Evolutionary conservation across 805 yeast species (phyloP).

Genomic region (Candida cerambycidarum): DNA sequence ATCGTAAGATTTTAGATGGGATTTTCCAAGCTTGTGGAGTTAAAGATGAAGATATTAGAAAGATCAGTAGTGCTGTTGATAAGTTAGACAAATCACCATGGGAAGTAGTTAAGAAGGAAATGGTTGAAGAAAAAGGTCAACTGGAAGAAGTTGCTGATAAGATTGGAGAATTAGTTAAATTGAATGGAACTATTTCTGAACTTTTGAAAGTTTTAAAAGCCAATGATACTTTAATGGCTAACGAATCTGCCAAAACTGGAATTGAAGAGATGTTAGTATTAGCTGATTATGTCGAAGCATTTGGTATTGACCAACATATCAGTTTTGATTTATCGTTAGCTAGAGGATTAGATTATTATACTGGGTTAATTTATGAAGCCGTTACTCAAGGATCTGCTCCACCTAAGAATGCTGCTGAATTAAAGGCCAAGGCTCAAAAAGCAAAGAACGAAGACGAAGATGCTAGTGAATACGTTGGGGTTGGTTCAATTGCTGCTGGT

Average conservation of each 20-base stretch:
- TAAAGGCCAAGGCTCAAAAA: slow-evolving; percentile 47
- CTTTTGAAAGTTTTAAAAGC: slow-evolving; percentile 53
- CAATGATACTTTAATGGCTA: slow-evolving; percentile 58
- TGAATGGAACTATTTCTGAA: slow-evolving; percentile 72
- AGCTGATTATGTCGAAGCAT: slow-evolving; percentile 79
- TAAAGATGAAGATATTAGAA: slow-evolving; percentile 88
- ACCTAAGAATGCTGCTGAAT: slow-evolving; percentile 72
- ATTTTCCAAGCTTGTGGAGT: slow-evolving; percentile 95
- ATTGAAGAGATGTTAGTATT: slow-evolving; percentile 74
- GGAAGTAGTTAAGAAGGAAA: slow-evolving; percentile 91
- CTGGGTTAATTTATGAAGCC: slow-evolving; percentile 95
- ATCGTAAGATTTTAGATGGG: slow-evolving; percentile 94
- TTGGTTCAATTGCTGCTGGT: slow-evolving; percentile 98
- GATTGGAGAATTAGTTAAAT: slow-evolving; percentile 88
- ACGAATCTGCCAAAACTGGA: slow-evolving; percentile 78
- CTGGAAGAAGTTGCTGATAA: slow-evolving; percentile 88
- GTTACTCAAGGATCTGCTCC: slow-evolving; percentile 97
- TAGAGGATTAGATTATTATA: slow-evolving; percentile 96
- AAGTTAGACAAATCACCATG: slow-evolving; percentile 94
- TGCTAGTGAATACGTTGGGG: slow-evolving; percentile 95
- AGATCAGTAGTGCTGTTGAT: slow-evolving; percentile 92
- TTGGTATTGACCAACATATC: slow-evolving; percentile 63
- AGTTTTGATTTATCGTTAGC: slow-evolving; percentile 94
- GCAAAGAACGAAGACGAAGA: slow-evolving; percentile 53
- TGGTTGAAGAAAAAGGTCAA: slow-evolving; percentile 88